phyloP scores from a whole-genome alignment of 306 rosid genomes.

The Quercus dentata region DNA sequence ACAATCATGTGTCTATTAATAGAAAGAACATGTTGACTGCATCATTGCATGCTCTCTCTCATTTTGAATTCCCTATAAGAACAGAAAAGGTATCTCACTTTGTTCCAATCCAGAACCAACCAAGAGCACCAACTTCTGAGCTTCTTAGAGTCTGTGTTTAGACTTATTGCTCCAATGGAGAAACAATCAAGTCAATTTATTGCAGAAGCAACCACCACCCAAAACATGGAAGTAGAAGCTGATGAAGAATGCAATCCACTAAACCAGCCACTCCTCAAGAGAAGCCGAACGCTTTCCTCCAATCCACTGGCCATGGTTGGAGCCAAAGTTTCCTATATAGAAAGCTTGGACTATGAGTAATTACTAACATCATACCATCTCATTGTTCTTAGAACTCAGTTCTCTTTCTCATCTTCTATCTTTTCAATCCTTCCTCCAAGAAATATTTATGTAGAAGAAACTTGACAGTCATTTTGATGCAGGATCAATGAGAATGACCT shows the following conservation, averaged over 20 bases:
- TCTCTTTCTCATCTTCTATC: not conserved
- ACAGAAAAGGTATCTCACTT: not conserved
- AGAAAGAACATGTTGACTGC: not conserved
- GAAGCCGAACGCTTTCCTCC: conserved; percentile 65
- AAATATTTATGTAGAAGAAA: not conserved
- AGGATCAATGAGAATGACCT: conserved; percentile 91
- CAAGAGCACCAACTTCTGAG: not conserved
- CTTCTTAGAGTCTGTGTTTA: conserved; percentile 3
- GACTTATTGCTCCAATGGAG: conserved; percentile 38
- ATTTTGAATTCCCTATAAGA: not conserved
- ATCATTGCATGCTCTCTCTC: not conserved
- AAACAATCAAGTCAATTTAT: conserved; percentile 19
- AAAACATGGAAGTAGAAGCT: conserved; percentile 36
- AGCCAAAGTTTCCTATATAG: conserved; percentile 71
- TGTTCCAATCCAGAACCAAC: conserved; percentile 1
- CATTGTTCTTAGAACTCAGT: not conserved
- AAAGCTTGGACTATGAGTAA: conserved; percentile 90
- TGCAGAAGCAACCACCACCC: conserved; percentile 23
- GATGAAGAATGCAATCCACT: conserved; percentile 56
- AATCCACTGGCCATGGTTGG: conserved; percentile 78
- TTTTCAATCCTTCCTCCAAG: not conserved
- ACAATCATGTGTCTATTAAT: not conserved
- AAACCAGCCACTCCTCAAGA: conserved; percentile 54
- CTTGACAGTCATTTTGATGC: conserved; percentile 25
- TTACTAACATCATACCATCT: not conserved